These are phyloP conservation scores for Actinomortierella ambigua DNA, from an alignment of 371 early-diverging fungal genomes.

Conservation along the genomic window DNA sequence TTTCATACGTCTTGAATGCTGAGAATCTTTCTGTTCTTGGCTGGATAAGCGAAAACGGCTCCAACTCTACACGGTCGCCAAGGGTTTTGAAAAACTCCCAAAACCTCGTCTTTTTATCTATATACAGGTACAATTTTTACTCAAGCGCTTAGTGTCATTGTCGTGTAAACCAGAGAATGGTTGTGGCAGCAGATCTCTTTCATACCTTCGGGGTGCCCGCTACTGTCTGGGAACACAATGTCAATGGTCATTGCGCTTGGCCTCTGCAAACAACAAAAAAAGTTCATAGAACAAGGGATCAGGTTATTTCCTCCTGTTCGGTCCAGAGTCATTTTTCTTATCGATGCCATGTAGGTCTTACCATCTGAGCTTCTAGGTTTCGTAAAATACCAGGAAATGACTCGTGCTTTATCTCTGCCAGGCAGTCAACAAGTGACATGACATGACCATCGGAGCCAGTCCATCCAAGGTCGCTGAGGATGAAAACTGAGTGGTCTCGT, in stretches of 20 bases:
- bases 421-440: conserved; percentile 12
- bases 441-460: conserved; percentile 23
- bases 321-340: neutral
- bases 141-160: too few species aligned
- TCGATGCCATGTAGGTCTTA: conserved; percentile 4
- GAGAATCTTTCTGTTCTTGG: too few species aligned
- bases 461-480: conserved; percentile 28
- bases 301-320: neutral
- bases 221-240: conserved; percentile 28
- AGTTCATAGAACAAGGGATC: neutral
- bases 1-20: neutral
- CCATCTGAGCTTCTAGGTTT: conserved; percentile 42
- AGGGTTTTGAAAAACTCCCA: conserved; percentile 32
- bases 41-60: conserved; percentile 5
- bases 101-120: conserved; percentile 17
- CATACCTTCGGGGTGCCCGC: neutral
- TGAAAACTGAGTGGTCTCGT: conserved; percentile 21
- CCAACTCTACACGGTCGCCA: conserved; percentile 28
- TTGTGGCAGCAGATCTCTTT: too few species aligned
- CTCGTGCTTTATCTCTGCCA: conserved; percentile 34
- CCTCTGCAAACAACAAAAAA: conserved; percentile 7
- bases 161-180: too few species aligned
- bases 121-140: too few species aligned
- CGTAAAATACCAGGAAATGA: conserved; percentile 25
- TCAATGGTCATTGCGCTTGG: conserved; percentile 26